Conservation (phyloP, 2,329 filamentous ascomycete species). For the Phoma sp. region DNA sequence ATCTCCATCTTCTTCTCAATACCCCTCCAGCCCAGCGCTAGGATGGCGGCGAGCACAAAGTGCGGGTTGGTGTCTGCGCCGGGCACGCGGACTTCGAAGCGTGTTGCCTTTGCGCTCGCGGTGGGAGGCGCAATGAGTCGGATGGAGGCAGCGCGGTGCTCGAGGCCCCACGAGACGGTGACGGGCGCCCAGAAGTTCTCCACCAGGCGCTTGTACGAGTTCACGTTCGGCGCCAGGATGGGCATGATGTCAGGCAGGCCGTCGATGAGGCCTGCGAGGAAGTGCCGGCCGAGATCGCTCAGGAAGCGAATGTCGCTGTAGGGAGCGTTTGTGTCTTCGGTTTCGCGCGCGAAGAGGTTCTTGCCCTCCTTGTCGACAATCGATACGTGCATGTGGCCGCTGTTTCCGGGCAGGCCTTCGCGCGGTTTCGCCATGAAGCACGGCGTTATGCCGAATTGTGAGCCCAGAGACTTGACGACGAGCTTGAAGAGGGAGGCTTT, state of each 20-base stretch:
- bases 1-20: constrained; percentile 92
- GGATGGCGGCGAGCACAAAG: constrained; percentile 83
- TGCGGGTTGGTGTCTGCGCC: constrained; percentile 95
- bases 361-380: constrained; percentile 80
- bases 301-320: constrained; percentile 71
- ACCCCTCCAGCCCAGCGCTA: constrained; percentile 88
- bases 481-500: constrained; percentile 94
- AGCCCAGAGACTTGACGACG: constrained; percentile 86
- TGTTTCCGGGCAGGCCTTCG: constrained; percentile 90
- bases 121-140: constrained; percentile 89
- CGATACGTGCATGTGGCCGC: constrained; percentile 94
- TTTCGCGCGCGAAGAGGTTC: constrained; percentile 82
- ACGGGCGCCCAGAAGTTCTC: constrained; percentile 99
- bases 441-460: constrained; percentile 88
- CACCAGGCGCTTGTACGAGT: constrained; percentile 97
- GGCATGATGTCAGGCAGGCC: constrained; percentile 97
- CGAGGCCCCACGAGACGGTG: constrained; percentile 94
- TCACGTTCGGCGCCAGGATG: constrained; percentile 89
- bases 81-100: constrained; percentile 90
- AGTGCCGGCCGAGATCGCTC: constrained; percentile 89
- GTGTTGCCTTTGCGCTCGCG: constrained; percentile 81
- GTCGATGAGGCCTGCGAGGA: constrained; percentile 87
- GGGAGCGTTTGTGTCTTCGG: constrained; percentile 70
- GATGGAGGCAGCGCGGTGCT: constrained; percentile 92
- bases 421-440: constrained; percentile 99